Evolutionary conservation across 2,329 filamentous ascomycete species (phyloP).

Genomic region (Plenodomus lindquistii): DNA sequence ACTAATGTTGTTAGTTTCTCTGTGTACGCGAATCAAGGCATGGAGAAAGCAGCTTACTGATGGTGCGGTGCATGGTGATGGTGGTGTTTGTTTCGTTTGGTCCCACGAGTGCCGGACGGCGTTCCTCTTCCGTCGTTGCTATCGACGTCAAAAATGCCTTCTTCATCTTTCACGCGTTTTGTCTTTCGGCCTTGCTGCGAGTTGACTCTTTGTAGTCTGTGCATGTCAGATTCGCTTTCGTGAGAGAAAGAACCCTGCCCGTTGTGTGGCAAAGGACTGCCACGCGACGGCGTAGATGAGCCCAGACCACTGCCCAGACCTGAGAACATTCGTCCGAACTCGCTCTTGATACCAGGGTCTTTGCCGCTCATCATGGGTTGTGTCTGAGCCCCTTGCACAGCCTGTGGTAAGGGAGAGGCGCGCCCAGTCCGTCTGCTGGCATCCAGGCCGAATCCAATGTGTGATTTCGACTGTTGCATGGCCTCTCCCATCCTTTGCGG

Average conservation of each 20-base stretch:
- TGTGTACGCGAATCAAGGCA: not conserved
- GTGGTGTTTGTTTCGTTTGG: constrained; percentile 66
- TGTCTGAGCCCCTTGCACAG: constrained; percentile 87
- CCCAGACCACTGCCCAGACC: constrained; percentile 79
- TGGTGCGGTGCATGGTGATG: constrained; percentile 59
- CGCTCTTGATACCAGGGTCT: constrained; percentile 89
- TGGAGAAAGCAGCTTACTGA: constrained; percentile 50
- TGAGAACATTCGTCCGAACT: constrained; percentile 92
- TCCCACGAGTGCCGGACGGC: constrained; percentile 65
- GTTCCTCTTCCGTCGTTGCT: constrained; percentile 66
- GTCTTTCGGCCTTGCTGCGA: constrained; percentile 44
- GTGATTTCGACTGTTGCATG: constrained; percentile 64
- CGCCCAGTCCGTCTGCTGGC: constrained; percentile 81
- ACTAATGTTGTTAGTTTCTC: constrained; percentile 39
- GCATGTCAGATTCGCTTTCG: constrained; percentile 36
- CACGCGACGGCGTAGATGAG: constrained; percentile 57
- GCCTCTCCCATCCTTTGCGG: constrained; percentile 54
- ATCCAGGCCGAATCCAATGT: constrained; percentile 74
- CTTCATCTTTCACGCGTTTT: constrained; percentile 77
- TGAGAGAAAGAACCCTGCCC: constrained; percentile 27
- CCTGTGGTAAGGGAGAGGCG: constrained; percentile 86
- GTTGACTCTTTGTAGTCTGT: constrained; percentile 39
- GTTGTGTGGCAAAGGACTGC: constrained; percentile 53
- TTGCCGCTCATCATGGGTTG: constrained; percentile 77
- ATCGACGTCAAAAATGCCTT: constrained; percentile 66